A percentile compares a stretch with the other conserved stretches of the same genome.
Evolutionary conservation across 1,284 basidiomycete genomes (phyloP).

Genomic region (Cryptococcus neoformans): DNA sequence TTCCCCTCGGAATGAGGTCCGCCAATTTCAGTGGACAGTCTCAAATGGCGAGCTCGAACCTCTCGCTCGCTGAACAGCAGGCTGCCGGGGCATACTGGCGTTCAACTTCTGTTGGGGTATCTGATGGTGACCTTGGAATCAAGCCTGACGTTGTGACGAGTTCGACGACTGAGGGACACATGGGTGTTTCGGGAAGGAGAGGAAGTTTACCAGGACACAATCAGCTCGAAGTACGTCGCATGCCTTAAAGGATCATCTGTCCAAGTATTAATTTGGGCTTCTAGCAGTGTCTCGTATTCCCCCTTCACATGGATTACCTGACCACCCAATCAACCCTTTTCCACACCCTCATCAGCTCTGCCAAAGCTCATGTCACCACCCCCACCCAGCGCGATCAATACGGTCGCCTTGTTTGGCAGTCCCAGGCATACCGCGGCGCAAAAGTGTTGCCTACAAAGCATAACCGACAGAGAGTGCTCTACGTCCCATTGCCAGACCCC

Average conservation of each 20-base stretch:
- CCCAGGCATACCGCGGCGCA: slow-evolving; percentile 21
- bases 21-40: too few relatives aligned
- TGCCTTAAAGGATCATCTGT: background rate
- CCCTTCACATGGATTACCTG: slow-evolving; percentile 47
- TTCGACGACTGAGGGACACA: slow-evolving; percentile 2
- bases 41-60: too few relatives aligned
- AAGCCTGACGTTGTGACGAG: slow-evolving; percentile 13
- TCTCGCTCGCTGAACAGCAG: too few relatives aligned
- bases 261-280: slow-evolving; percentile 2
- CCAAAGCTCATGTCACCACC: slow-evolving; percentile 3
- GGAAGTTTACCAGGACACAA: slow-evolving; percentile 20
- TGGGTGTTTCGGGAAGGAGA: slow-evolving; percentile 12
- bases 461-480: slow-evolving; percentile 25
- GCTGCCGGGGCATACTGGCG: too few relatives aligned
- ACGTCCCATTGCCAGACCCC: slow-evolving; percentile 47
- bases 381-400: slow-evolving; percentile 8
- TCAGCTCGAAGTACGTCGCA: slow-evolving; percentile 11
- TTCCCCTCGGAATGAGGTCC: too few relatives aligned
- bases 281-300: slow-evolving; percentile 34
- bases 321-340: slow-evolving; percentile 44
- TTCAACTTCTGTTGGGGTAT: too few relatives aligned
- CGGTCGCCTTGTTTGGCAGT: slow-evolving; percentile 11
- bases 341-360: slow-evolving; percentile 33
- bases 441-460: slow-evolving; percentile 21
- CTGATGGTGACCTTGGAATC: background rate